A percentile compares a stretch with the other conserved stretches of the same genome.
These are phyloP conservation scores for Pythium periplocum DNA, from an alignment of 352 stramenopile species.

Conservation along the genomic window DNA sequence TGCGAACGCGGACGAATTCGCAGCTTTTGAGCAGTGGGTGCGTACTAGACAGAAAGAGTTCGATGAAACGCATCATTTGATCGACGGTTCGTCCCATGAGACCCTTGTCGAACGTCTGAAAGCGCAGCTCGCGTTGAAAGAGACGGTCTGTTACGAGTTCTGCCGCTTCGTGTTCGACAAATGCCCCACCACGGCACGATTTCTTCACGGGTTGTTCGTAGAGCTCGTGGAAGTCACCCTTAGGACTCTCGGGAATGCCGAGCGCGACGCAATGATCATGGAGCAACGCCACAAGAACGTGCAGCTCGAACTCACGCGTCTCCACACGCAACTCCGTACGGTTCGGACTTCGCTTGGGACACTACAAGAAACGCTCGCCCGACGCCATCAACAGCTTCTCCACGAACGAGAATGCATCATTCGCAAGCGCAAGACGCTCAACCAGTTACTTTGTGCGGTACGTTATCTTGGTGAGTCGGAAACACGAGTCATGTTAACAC, in stretches of 20 bases:
- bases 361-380: slow-evolving; percentile 31
- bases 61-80: too few relatives aligned
- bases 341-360: slow-evolving; percentile 19
- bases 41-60: slow-evolving; percentile 7
- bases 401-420: slow-evolving; percentile 40
- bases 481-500: too few relatives aligned
- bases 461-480: neutral
- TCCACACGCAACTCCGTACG: slow-evolving; percentile 17
- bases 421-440: slow-evolving; percentile 45
- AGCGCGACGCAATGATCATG: slow-evolving; percentile 31
- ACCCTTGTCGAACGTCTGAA: too few relatives aligned
- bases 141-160: slow-evolving; percentile 40
- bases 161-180: slow-evolving; percentile 48
- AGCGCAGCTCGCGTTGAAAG: slow-evolving; percentile 19
- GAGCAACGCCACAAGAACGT: slow-evolving; percentile 39
- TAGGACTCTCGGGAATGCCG: slow-evolving; percentile 22
- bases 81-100: too few relatives aligned
- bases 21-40: slow-evolving; percentile 29
- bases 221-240: slow-evolving; percentile 25
- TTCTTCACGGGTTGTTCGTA: slow-evolving; percentile 42
- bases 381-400: slow-evolving; percentile 29
- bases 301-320: slow-evolving; percentile 27
- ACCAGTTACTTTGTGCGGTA: slow-evolving; percentile 34
- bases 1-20: slow-evolving; percentile 20
- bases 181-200: slow-evolving; percentile 44